Base-by-base conservation (phyloP, 805 yeast genomes). In the Starmerella riodocensis region DNA sequence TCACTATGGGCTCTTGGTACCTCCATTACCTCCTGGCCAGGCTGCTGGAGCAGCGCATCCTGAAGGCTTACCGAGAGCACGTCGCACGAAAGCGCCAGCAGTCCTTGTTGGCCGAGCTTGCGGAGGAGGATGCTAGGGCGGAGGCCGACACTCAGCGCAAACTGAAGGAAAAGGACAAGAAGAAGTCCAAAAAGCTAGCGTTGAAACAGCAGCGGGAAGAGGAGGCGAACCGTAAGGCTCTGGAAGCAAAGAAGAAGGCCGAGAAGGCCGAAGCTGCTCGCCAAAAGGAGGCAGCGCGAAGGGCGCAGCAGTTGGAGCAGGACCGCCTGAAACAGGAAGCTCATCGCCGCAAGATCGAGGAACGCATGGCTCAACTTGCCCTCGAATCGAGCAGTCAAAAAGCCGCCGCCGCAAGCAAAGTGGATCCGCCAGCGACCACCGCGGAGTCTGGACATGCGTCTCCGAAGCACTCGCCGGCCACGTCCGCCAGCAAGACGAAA, bases 21-120 rank as follows among this genome's bases (percentile, higher is more conserved):
- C 70, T 86, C 45, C 84, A 82, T 51, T 67, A 81, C 38, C 79
- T 84, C 40, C 81, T 86, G 1, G 78, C 91, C 4, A 74, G 82
- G 38, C 66, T 83, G 54, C 69, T 86, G 50, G 82, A 80, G 52
- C 76, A 73, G 48, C 70, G 84, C 32, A 70, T 86, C 24, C 65
- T 80, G 52, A 73, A 70, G 23, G 82, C 93, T 0, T 85, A 77
- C 54, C 79, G 80, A 45, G 86, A 78, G 51, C 78, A 74, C 47
- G 72, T 79, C 34, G 86, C 94, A 11, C 83, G 78, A 43, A 91
- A 80, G 50, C 58, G 65, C 11, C 65, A 60, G 52, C 55, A 47
- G 50, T 53, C 53, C 46, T 56, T 62, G 23, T 50, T 62, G 34
- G 53, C 51, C 43, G 64, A 54, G 46, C 53, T 55, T 20, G 62